These are phyloP conservation scores for Fomitopsis schrenkii DNA, from an alignment of 1,284 basidiomycete genomes.

Conservation along the genomic window DNA sequence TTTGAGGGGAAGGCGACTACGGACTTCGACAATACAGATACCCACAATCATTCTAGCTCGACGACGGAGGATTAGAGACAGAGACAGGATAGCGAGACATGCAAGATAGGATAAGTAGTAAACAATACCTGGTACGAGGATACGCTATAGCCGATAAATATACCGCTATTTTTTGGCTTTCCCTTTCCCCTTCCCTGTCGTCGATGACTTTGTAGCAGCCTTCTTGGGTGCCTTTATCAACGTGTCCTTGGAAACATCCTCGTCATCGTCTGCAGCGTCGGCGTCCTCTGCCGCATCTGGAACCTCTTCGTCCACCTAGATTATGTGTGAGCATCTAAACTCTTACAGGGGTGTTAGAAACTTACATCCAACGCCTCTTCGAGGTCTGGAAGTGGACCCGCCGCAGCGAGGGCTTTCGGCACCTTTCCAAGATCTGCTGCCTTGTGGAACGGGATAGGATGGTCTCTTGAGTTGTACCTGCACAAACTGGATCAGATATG, in stretches of 20 bases:
- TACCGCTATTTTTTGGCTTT: not conserved
- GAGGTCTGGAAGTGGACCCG: slow-evolving; percentile 76
- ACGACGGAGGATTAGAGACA: not conserved
- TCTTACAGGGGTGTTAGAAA: not conserved
- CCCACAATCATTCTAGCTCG: not conserved
- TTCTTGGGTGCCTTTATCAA: not conserved
- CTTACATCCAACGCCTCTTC: slow-evolving; percentile 79
- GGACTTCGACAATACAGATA: not conserved
- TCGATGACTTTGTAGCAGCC: not conserved
- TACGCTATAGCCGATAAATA: not conserved
- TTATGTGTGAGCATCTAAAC: not conserved
- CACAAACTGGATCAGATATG: not conserved
- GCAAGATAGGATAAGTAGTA: not conserved
- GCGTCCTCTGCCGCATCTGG: slow-evolving; percentile 36
- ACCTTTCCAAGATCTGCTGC: slow-evolving; percentile 72
- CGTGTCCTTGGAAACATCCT: not conserved
- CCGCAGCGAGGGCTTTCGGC: slow-evolving; percentile 72
- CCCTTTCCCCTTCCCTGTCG: not conserved
- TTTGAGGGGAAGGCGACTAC: too few relatives aligned
- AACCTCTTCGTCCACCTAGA: slow-evolving; percentile 36
- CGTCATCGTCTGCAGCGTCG: slow-evolving; percentile 2
- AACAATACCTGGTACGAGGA: not conserved
- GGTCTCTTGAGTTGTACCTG: slow-evolving; percentile 84
- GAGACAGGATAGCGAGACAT: not conserved
- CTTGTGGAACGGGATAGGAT: slow-evolving; percentile 91